phyloP scores from a whole-genome alignment of 306 rosid genomes.

The Corylus avellana region DNA sequence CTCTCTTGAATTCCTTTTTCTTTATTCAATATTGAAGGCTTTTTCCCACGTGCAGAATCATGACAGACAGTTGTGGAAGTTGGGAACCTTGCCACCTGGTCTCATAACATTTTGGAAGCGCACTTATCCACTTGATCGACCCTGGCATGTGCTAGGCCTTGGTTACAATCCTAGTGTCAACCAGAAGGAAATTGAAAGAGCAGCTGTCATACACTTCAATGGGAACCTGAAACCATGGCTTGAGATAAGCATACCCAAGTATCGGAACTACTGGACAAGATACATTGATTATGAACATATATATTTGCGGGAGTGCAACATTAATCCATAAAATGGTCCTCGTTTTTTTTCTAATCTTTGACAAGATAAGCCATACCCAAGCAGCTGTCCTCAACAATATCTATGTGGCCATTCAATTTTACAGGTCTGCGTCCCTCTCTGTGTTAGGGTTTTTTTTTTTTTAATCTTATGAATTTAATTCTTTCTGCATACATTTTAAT shows the following conservation, averaged over 20 bases:
- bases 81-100: constrained; percentile 96
- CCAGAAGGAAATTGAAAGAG: constrained; percentile 66
- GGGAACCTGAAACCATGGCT: constrained; percentile 99
- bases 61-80: constrained; percentile 91
- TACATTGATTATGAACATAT: constrained; percentile 62
- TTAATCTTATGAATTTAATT: constrained; percentile 43
- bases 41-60: constrained; percentile 55
- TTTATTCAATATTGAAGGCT: neutral
- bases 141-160: constrained; percentile 88
- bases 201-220: constrained; percentile 88
- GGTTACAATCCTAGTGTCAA: constrained; percentile 72
- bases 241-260: constrained; percentile 89
- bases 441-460: constrained; percentile 42
- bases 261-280: constrained; percentile 71
- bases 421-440: constrained; percentile 45
- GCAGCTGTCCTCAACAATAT: constrained; percentile 28
- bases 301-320: constrained; percentile 87
- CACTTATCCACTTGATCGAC: constrained; percentile 65
- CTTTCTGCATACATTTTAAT: constrained; percentile 49
- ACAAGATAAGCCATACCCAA: neutral
- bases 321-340: constrained; percentile 59
- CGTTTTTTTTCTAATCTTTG: constrained; percentile 18
- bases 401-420: constrained; percentile 34
- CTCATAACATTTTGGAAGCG: constrained; percentile 95
- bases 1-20: constrained; percentile 16